These are phyloP conservation scores for Heterobasidion parviporum DNA, from an alignment of 1,284 basidiomycete genomes.

Conservation along the genomic window DNA sequence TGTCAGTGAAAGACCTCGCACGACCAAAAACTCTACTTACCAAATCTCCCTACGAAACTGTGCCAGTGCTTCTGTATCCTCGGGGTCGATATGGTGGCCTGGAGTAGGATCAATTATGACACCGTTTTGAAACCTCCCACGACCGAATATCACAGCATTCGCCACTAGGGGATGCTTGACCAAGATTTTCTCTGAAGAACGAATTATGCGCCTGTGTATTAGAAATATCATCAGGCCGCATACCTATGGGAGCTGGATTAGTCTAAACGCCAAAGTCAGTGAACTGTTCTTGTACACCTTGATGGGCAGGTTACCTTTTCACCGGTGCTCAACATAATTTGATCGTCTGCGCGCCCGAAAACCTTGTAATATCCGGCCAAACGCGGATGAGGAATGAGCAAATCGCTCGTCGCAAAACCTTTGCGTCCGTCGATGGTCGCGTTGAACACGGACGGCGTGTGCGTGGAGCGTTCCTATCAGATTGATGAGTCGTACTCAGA, in stretches of 20 bases:
- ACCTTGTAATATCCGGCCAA: slow-evolving; percentile 30
- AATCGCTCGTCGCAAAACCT: slow-evolving; percentile 15
- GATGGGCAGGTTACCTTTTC: slow-evolving; percentile 27
- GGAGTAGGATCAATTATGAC: slow-evolving; percentile 25
- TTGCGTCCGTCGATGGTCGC: too few relatives aligned
- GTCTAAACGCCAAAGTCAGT: slow-evolving; percentile 16
- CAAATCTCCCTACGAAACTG: slow-evolving; percentile 23
- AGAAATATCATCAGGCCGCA: background rate
- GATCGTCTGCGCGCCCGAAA: slow-evolving; percentile 33
- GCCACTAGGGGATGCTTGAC: slow-evolving; percentile 18
- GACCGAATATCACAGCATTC: slow-evolving; percentile 28
- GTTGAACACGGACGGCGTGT: too few relatives aligned
- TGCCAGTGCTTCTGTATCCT: slow-evolving; percentile 13
- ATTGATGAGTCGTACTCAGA: too few relatives aligned
- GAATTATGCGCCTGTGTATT: background rate
- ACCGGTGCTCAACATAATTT: slow-evolving; percentile 35
- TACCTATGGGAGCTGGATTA: slow-evolving; percentile 26
- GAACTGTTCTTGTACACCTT: background rate
- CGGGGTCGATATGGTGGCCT: slow-evolving; percentile 16
- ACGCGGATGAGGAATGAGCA: slow-evolving; percentile 32
- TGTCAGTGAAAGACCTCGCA: background rate
- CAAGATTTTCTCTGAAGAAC: slow-evolving; percentile 13
- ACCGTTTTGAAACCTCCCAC: slow-evolving; percentile 25
- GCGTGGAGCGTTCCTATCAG: too few relatives aligned
- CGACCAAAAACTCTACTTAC: slow-evolving; percentile 7